phyloP scores from a whole-genome alignment of 257 asterid species.

The Cinchona pubescens region DNA sequence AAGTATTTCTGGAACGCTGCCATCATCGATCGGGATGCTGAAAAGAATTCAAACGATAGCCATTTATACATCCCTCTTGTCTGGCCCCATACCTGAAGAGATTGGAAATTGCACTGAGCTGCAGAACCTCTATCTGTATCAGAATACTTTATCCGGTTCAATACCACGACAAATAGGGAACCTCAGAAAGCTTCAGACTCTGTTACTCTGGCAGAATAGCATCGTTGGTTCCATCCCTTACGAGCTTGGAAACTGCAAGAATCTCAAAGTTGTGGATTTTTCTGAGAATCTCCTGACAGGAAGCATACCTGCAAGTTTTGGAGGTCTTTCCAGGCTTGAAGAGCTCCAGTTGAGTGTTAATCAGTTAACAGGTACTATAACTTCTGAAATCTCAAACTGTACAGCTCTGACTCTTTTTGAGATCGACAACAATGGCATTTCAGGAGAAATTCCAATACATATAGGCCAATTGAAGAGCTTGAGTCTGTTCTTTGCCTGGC shows the following conservation, averaged over 20 bases:
- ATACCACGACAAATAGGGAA: constrained; percentile 60
- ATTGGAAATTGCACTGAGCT: constrained; percentile 72
- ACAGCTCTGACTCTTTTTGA: constrained; percentile 66
- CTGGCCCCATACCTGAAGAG: constrained; percentile 89
- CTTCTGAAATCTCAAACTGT: constrained; percentile 69
- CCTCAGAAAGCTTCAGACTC: constrained; percentile 53
- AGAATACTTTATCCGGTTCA: constrained; percentile 76
- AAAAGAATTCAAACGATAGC: constrained; percentile 75
- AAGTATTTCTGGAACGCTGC: constrained; percentile 68
- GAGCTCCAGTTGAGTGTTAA: constrained; percentile 82
- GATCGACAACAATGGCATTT: constrained; percentile 72
- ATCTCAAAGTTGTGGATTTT: constrained; percentile 57
- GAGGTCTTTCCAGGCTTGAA: constrained; percentile 55
- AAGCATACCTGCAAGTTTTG: constrained; percentile 60
- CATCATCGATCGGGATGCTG: constrained; percentile 65
- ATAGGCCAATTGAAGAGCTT: constrained; percentile 58
- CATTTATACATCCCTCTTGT: constrained; percentile 61
- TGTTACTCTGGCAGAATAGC: constrained; percentile 78
- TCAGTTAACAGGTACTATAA: constrained; percentile 73
- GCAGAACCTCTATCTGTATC: constrained; percentile 72
- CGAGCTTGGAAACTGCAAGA: constrained; percentile 69
- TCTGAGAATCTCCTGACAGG: constrained; percentile 78
- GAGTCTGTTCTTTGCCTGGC: constrained; percentile 87
- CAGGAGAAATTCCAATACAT: constrained; percentile 69
- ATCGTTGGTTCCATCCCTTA: constrained; percentile 66